These are phyloP conservation scores for Extremus antarcticus DNA, from an alignment of 495 filamentous ascomycete genomes.

Conservation along the genomic window DNA sequence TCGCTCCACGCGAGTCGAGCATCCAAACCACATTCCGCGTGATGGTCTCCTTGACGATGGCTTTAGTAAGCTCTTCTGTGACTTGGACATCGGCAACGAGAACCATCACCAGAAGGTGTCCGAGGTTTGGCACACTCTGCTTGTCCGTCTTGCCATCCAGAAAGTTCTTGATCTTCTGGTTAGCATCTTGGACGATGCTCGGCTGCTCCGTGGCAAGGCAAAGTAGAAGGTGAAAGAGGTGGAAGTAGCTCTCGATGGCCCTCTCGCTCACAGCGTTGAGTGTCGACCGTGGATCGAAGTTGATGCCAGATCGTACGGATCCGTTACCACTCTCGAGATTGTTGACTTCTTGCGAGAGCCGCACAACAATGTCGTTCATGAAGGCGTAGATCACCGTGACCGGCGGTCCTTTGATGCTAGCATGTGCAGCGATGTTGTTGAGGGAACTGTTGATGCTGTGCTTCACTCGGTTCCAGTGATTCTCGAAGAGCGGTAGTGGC, in stretches of 20 bases:
- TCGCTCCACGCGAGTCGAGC: constrained; percentile 33
- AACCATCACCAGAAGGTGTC: constrained; percentile 37
- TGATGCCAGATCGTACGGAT: background rate
- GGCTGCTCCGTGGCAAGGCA: constrained; percentile 26
- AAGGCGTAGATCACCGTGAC: constrained; percentile 37
- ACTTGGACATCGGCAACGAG: constrained; percentile 37
- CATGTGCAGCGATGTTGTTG: constrained; percentile 10
- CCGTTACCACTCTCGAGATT: constrained; percentile 29
- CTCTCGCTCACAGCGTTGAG: constrained; percentile 41
- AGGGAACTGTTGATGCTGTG: constrained; percentile 19
- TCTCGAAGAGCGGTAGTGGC: constrained; percentile 37
- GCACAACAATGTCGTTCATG: constrained; percentile 43
- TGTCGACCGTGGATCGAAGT: constrained; percentile 24
- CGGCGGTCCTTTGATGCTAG: constrained; percentile 7
- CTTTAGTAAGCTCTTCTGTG: constrained; percentile 31
- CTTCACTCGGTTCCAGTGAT: constrained; percentile 35
- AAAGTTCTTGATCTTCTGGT: constrained; percentile 29
- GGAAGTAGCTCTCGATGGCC: constrained; percentile 44
- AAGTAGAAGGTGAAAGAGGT: constrained; percentile 42
- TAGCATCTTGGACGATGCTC: constrained; percentile 14
- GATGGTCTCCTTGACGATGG: constrained; percentile 40
- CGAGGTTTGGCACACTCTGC: constrained; percentile 37
- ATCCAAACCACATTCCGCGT: constrained; percentile 44
- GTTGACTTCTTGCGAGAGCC: constrained; percentile 6
- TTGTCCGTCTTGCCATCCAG: constrained; percentile 32